Percentiles rank a stretch among this genome's conserved stretches.
Evolutionary conservation across 1,139 yeast species (phyloP).

Genomic region (Pichia sp.): DNA sequence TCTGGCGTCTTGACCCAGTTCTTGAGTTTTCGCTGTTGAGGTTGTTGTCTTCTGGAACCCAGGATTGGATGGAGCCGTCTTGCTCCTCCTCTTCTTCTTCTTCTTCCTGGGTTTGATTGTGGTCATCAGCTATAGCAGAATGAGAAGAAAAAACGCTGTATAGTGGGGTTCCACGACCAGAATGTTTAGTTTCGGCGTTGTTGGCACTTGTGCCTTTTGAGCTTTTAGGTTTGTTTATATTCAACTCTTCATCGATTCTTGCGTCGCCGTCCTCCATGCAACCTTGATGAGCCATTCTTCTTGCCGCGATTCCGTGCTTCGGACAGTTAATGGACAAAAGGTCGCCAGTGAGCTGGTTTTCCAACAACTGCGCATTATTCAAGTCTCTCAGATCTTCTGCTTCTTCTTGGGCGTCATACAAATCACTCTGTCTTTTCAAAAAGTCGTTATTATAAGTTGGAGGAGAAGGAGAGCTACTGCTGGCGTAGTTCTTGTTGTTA

Average conservation of each 20-base stretch:
- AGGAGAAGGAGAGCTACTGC: background rate
- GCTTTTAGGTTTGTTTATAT: background rate
- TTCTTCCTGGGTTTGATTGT: background rate
- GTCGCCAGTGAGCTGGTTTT: slow-evolving; percentile 2
- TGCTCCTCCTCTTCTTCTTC: slow-evolving; percentile 1
- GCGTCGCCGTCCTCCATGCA: slow-evolving; percentile 13
- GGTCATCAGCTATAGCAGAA: background rate
- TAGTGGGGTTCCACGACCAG: background rate
- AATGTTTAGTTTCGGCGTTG: background rate
- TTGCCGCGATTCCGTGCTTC: slow-evolving; percentile 9
- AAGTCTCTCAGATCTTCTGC: background rate
- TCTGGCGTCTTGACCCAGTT: slow-evolving; percentile 9
- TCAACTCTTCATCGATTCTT: slow-evolving; percentile 17
- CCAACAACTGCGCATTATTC: slow-evolving; percentile 3
- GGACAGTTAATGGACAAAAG: slow-evolving; percentile 9
- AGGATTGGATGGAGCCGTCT: slow-evolving; percentile 10
- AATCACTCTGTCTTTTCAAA: background rate
- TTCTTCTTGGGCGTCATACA: slow-evolving; percentile 3
- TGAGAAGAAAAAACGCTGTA: background rate
- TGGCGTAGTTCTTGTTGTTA: background rate
- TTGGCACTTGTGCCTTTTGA: background rate
- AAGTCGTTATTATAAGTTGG: background rate
- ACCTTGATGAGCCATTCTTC: slow-evolving; percentile 15
- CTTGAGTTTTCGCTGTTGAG: background rate
- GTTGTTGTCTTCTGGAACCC: slow-evolving; percentile 10